Percentiles rank a stretch among this genome's conserved stretches.
These are phyloP conservation scores for Lactarius hengduanensis DNA, from an alignment of 768 basidiomycete genomes.

Conservation along the genomic window DNA sequence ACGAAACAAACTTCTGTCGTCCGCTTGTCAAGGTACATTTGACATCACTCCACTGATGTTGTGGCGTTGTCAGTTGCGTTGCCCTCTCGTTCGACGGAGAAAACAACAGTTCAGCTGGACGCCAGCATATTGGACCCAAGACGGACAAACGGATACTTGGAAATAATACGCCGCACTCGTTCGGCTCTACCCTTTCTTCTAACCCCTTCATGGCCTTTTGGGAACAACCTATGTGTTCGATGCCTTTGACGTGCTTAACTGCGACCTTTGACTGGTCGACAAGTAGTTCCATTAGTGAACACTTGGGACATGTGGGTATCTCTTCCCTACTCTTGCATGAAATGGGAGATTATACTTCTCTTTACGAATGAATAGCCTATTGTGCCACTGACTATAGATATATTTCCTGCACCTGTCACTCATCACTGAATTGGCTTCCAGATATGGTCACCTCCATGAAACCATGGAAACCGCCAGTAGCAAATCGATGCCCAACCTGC, in stretches of 20 bases:
- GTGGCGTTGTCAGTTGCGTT: not conserved
- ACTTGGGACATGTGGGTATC: not conserved
- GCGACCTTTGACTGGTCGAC: not conserved
- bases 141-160: constrained; percentile 8
- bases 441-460: constrained; percentile 3
- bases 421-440: not conserved
- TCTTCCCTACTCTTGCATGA: not conserved
- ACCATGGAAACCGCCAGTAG: constrained; percentile 19
- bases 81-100: not conserved
- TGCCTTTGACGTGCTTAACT: not conserved
- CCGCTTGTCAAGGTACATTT: not conserved
- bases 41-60: constrained; percentile 2
- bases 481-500: constrained; percentile 1
- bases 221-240: not conserved
- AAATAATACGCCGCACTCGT: constrained; percentile 2
- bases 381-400: not conserved
- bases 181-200: not conserved
- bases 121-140: constrained; percentile 1
- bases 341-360: not conserved
- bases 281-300: not conserved
- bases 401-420: not conserved
- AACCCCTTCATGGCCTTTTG: constrained; percentile 2
- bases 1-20: constrained; percentile 7
- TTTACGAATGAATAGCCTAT: not conserved
- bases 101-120: constrained; percentile 1